Percentiles rank a stretch among this genome's conserved stretches.
Evolutionary conservation across 257 asterid genomes (phyloP).

Genomic region (Nicotiana otophora): DNA sequence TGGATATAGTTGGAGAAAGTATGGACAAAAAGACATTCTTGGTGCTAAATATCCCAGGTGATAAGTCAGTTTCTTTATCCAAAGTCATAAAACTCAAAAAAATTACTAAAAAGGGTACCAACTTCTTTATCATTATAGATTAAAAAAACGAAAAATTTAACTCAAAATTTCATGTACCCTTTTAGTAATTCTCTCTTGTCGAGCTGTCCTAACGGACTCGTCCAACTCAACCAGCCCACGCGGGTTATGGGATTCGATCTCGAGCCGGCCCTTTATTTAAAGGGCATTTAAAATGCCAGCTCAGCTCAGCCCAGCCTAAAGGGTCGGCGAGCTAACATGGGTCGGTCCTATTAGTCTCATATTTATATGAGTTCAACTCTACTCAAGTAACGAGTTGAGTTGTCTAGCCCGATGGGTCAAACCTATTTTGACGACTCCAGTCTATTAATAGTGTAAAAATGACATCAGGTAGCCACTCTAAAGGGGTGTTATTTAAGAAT

Average conservation of each 20-base stretch:
- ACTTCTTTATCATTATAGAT: neutral
- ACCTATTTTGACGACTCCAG: neutral
- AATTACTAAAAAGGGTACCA: neutral
- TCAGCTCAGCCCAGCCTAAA: neutral
- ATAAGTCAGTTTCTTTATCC: neutral
- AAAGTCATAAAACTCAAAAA: slow-evolving; percentile 8
- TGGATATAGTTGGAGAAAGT: slow-evolving; percentile 86
- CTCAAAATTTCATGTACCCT: neutral
- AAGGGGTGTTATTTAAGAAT: too few relatives aligned
- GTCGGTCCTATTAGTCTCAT: neutral
- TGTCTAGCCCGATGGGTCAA: neutral
- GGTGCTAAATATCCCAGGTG: slow-evolving; percentile 52
- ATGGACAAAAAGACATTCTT: slow-evolving; percentile 56
- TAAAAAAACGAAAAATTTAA: neutral
- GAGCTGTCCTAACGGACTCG: neutral
- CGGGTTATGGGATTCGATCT: neutral
- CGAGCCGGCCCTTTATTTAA: neutral
- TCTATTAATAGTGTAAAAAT: neutral
- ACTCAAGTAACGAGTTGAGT: neutral
- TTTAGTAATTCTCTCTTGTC: neutral
- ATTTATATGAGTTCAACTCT: neutral
- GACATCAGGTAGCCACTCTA: too few relatives aligned
- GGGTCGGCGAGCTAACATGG: neutral
- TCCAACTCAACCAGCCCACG: accelerated
- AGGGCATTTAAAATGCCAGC: neutral